Evolutionary conservation across 2,329 filamentous ascomycete genomes (phyloP), one percentile per base, ranked within the genome.

Genomic region (Ceratocystis diversiconidia): DNA sequence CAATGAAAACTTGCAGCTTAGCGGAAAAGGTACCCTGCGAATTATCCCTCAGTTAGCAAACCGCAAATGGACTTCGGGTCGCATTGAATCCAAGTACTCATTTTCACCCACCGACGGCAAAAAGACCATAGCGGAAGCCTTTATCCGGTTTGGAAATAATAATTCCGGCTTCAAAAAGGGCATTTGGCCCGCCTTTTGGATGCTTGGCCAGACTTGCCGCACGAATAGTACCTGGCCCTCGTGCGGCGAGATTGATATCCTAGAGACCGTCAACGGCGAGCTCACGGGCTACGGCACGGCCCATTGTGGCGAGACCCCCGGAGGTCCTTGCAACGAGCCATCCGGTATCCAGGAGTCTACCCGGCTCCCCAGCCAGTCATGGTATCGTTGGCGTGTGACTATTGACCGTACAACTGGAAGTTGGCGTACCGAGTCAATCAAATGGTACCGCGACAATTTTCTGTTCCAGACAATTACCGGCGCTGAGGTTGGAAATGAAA

Each of bases 181-280:
- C 3, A 75, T 84, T 62, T 84, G 81, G 82, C 81, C 82, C 0
- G 82, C 82, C 0, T 83, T 83, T 70, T 84, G 81, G 81, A 74
- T 82, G 68, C 75, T 84, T 17, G 81, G 82, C 50, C 76, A 82
- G 62, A 71, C 76, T 10, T 74, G 79, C 65, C 77, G 79, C 30
- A 73, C 77, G 57, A 80, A 79, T 7, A 77, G 75, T 0, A 44
- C 70, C 15, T 84, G 82, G 82, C 82, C 82, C 0, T 64, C 67
- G 7, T 80, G 79, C 66, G 82, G 82, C 68, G 82, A 84, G 75
- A 74, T 84, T 62, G 82, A 84, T 71, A 79, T 84, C 69, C 75
- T 84, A 71, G 82, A 84, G 75, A 78, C 77, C 66, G 73, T 82
- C 70, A 81, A 83, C 72, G 82, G 81, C 8, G 64, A 74, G 50